Percentiles rank a stretch among this genome's conserved stretches.
Evolutionary conservation across 1,284 basidiomycete species (phyloP).

Genomic region (Psilocybe mexicana): DNA sequence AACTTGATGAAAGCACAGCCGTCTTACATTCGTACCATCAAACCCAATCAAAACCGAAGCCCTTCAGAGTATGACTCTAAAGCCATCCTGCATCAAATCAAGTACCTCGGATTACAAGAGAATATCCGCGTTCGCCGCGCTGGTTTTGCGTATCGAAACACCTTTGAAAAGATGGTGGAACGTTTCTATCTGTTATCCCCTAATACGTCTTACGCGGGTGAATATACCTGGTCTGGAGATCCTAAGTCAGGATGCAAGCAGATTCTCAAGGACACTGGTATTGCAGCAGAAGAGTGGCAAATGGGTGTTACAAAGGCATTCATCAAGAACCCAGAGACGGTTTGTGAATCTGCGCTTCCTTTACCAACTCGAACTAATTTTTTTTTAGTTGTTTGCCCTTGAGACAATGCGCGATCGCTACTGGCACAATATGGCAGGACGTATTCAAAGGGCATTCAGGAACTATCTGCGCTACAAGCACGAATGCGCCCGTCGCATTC

Average conservation of each 20-base stretch:
- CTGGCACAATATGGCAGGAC: slow-evolving; percentile 99
- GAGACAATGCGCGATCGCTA: slow-evolving; percentile 99
- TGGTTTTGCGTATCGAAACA: slow-evolving; percentile 96
- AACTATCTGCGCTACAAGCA: slow-evolving; percentile 95
- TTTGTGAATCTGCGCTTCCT: slow-evolving; percentile 36
- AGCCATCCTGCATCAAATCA: slow-evolving; percentile 97
- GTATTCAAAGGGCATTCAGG: slow-evolving; percentile 96
- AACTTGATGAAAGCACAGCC: slow-evolving; percentile 96
- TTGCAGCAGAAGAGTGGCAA: slow-evolving; percentile 97
- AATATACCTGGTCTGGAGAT: slow-evolving; percentile 97
- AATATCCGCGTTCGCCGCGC: slow-evolving; percentile 97
- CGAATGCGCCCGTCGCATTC: slow-evolving; percentile 94
- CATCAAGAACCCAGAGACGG: slow-evolving; percentile 99
- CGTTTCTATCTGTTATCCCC: slow-evolving; percentile 96
- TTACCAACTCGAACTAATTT: background rate
- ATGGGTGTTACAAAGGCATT: slow-evolving; percentile 99
- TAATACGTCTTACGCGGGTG: slow-evolving; percentile 95
- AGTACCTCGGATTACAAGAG: slow-evolving; percentile 98
- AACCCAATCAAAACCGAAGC: slow-evolving; percentile 97
- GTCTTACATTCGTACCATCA: slow-evolving; percentile 99
- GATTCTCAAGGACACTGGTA: slow-evolving; percentile 94
- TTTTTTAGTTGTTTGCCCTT: slow-evolving; percentile 85
- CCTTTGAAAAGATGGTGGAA: slow-evolving; percentile 99
- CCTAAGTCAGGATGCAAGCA: slow-evolving; percentile 89
- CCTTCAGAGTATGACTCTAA: slow-evolving; percentile 91